Percentiles rank a stretch among this genome's conserved stretches.
These are phyloP conservation scores for Vitis riparia DNA, from an alignment of 164 flowering plant species.

Conservation along the genomic window DNA sequence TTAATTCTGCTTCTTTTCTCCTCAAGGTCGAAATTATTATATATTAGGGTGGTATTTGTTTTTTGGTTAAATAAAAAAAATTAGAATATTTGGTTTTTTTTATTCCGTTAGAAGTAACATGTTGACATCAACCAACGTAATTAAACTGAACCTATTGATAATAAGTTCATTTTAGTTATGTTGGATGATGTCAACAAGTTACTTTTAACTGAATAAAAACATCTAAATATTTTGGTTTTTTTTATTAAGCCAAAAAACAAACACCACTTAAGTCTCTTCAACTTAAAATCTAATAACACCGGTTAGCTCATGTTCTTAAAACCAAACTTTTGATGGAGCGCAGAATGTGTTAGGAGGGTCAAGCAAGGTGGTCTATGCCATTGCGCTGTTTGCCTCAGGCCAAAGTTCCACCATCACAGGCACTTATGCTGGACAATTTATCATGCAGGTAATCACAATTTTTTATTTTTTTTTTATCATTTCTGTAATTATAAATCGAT, in stretches of 20 bases:
- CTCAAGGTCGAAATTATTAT: constrained; percentile 47
- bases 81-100: too few species aligned
- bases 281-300: too few species aligned
- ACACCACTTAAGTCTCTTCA: background rate
- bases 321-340: background rate
- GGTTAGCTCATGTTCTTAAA: background rate
- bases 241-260: too few species aligned
- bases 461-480: background rate
- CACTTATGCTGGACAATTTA: constrained; percentile 88
- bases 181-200: too few species aligned
- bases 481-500: background rate
- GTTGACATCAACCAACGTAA: too few species aligned
- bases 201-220: too few species aligned
- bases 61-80: too few species aligned
- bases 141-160: too few species aligned
- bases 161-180: too few species aligned
- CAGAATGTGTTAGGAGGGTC: constrained; percentile 80
- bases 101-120: too few species aligned
- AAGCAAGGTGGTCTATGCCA: constrained; percentile 62
- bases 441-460: constrained; percentile 67
- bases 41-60: background rate
- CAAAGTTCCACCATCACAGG: constrained; percentile 92
- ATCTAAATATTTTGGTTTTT: too few species aligned
- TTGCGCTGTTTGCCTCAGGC: constrained; percentile 83
- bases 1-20: constrained; percentile 77